phyloP scores from a whole-genome alignment of 352 stramenopile species.

The Phytophthora ohioensis region DNA sequence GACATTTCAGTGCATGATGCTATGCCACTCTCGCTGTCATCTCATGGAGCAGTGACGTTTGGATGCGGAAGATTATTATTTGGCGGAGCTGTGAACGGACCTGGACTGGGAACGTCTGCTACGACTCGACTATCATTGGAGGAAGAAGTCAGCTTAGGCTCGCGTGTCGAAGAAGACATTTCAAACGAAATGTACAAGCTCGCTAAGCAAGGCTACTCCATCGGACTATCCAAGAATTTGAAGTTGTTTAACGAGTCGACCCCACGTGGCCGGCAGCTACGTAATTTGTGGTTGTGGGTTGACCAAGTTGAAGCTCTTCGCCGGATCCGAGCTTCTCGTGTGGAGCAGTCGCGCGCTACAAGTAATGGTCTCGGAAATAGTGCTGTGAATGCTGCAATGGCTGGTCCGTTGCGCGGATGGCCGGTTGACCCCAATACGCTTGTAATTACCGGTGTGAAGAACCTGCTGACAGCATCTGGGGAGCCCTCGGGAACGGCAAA shows the following conservation, averaged over 20 bases:
- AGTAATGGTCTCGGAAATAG: constrained; percentile 39
- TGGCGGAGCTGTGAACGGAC: constrained; percentile 43
- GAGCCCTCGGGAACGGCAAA: constrained; percentile 28
- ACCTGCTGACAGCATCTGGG: constrained; percentile 52
- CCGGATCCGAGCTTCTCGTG: constrained; percentile 61
- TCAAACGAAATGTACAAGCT: constrained; percentile 79
- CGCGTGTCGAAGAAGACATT: constrained; percentile 67
- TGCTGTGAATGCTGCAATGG: constrained; percentile 37
- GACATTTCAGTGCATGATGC: constrained; percentile 90
- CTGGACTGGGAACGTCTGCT: constrained; percentile 49
- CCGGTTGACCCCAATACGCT: constrained; percentile 74
- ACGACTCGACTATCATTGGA: constrained; percentile 50
- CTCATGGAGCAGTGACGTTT: constrained; percentile 75
- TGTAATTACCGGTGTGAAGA: constrained; percentile 71
- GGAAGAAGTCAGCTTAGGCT: constrained; percentile 30
- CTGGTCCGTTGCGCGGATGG: constrained; percentile 71
- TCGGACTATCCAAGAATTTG: constrained; percentile 79
- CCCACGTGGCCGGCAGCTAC: constrained; percentile 57
- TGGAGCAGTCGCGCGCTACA: constrained; percentile 50
- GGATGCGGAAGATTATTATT: constrained; percentile 81
- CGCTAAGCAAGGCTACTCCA: constrained; percentile 80
- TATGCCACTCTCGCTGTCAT: constrained; percentile 84
- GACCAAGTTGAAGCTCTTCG: constrained; percentile 83
- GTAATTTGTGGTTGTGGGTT: constrained; percentile 84
- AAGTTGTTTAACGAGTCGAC: constrained; percentile 66